Evolutionary conservation across 306 rosid species (phyloP).

Genomic region (Crotalaria pallida): DNA sequence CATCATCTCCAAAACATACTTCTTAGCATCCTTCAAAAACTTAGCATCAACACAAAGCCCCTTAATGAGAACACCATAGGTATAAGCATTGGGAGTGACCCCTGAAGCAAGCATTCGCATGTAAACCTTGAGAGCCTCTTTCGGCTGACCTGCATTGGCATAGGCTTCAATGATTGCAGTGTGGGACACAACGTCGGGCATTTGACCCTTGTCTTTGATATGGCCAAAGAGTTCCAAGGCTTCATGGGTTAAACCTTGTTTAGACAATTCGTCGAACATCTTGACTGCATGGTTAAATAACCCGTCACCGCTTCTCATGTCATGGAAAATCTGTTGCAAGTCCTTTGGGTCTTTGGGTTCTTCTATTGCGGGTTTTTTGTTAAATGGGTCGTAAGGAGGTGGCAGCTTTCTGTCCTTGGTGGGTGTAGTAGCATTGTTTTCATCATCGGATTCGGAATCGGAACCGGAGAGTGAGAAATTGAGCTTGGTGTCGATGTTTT

Average conservation of each 20-base stretch:
- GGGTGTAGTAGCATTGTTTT: neutral
- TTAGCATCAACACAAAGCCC: conserved; percentile 38
- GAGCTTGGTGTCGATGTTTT: conserved; percentile 32
- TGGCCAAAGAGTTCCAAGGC: conserved; percentile 61
- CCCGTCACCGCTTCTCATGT: conserved; percentile 52
- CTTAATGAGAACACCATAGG: conserved; percentile 52
- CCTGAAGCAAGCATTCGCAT: conserved; percentile 74
- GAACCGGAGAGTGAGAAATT: conserved; percentile 44
- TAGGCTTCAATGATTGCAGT: conserved; percentile 71
- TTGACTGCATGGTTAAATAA: conserved; percentile 58
- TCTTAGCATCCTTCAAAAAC: conserved; percentile 42
- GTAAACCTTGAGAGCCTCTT: conserved; percentile 61
- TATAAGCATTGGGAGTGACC: conserved; percentile 64
- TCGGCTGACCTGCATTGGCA: conserved; percentile 48
- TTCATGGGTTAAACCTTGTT: conserved; percentile 68
- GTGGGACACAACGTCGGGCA: conserved; percentile 78
- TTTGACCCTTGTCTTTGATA: conserved; percentile 71
- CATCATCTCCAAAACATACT: conserved; percentile 62
- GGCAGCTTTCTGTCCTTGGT: conserved; percentile 22
- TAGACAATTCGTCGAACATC: conserved; percentile 92
- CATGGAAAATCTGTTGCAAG: conserved; percentile 64
- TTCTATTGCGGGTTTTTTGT: conserved; percentile 47
- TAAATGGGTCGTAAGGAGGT: conserved; percentile 63
- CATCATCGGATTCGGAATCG: conserved; percentile 25
- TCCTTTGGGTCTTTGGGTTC: conserved; percentile 62